Evolutionary conservation across 352 stramenopile genomes (phyloP), one percentile per base, ranked within the genome.

Genomic region (Elongisporangium senticosum): DNA sequence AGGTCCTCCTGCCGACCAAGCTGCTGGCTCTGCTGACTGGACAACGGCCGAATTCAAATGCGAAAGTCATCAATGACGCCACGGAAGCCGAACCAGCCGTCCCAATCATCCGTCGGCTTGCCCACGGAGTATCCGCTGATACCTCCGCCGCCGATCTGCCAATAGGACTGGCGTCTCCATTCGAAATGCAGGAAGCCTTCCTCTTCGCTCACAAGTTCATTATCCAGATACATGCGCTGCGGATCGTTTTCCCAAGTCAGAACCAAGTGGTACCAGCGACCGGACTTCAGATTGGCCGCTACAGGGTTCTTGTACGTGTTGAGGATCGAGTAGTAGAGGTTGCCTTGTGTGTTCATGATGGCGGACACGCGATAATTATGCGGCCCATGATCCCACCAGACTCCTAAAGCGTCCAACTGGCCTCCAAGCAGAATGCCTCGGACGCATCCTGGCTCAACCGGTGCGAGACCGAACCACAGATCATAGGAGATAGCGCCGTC

Each of bases 11-110:
- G 23, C 23, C 23, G 23, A 26, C 23, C 23, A 26, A 90, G 69
- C 55, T 82, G 72, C 43, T 87, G 76, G 0, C 85, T 67, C 17
- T 87, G 71, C 17, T 74, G 7, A 4, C 79, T 71, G 13, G 60
- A 63, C 22, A 90, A 60, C 55, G 75, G 67, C 53, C 67, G 61
- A 43, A 70, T 67, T 79, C 81, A 90, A 50, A 87, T 61, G 3
- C 67, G 62, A 24, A 81, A 61, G 37, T 90, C 81, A 54, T 81
- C 66, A 7, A 90, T 65, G 7, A 90, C 61, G 6, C 81, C 79
- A 47, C 78, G 83, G 40, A 89, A 90, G 43, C 75, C 79, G 53
- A 87, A 87, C 81, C 81, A 90, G 40, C 78, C 78, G 2, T 71
- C 68, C 50, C 86, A 89, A 15, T 86, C 72, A 0, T 78, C 63